Conservation (phyloP, 164 flowering plant genomes). For the Nelumbo lutea region DNA sequence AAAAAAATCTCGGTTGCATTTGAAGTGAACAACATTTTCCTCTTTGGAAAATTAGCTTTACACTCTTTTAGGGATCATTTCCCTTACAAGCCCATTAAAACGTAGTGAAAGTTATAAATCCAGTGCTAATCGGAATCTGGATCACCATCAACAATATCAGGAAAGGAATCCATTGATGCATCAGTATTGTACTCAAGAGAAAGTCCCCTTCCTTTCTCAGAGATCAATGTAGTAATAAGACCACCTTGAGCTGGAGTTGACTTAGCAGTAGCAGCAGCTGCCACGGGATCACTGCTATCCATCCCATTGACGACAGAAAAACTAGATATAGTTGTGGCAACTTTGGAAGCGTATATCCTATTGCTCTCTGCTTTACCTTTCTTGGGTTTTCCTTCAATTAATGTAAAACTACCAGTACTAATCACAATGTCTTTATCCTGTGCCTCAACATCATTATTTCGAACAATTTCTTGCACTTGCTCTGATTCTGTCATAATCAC, state of each 20-base stretch:
- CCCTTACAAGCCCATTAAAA: no score
- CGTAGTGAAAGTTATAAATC: no score
- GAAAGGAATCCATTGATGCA: constrained; percentile 34
- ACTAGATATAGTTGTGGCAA: not conserved
- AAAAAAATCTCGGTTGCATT: no score
- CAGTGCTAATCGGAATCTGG: constrained; percentile 56
- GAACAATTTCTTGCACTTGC: constrained; percentile 11
- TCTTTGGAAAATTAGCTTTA: no score
- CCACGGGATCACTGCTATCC: not conserved
- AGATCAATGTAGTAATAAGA: not conserved
- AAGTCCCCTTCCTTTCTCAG: constrained; percentile 10
- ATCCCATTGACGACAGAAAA: not conserved
- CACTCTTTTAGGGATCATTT: no score
- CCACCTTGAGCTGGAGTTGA: not conserved
- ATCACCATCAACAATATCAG: constrained; percentile 58
- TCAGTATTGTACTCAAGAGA: constrained; percentile 23
- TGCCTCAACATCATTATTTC: constrained; percentile 5
- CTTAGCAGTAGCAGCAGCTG: constrained; percentile 1
- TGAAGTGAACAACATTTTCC: no score
- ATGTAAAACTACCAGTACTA: not conserved
- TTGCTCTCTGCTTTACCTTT: not conserved
- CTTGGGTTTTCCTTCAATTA: not conserved
- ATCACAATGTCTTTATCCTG: not conserved
- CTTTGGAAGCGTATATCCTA: constrained; percentile 5
- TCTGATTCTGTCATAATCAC: constrained; percentile 24